These are phyloP conservation scores for Taphrina betulina DNA, from an alignment of 1,139 yeast species.

Conservation along the genomic window DNA sequence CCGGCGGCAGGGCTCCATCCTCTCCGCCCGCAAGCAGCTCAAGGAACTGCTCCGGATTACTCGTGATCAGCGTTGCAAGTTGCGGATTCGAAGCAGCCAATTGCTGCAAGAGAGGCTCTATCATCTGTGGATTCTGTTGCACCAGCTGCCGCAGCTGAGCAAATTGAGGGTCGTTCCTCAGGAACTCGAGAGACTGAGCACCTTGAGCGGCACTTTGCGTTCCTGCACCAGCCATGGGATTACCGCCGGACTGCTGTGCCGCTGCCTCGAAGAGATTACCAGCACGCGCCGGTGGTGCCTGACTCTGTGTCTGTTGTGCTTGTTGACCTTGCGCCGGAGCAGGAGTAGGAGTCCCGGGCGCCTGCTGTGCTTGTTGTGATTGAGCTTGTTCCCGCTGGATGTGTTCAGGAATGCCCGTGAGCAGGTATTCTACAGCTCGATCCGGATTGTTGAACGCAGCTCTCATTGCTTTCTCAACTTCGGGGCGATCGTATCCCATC, in stretches of 20 bases:
- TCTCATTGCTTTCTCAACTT: conserved; percentile 85
- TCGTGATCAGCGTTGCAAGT: conserved; percentile 65
- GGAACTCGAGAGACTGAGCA: conserved; percentile 43
- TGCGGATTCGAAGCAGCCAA: conserved; percentile 83
- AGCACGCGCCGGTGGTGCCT: conserved; percentile 35
- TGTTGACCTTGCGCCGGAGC: conserved; percentile 35
- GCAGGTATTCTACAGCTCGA: conserved; percentile 91
- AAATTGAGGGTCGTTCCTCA: conserved; percentile 50
- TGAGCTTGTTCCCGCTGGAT: conserved; percentile 46
- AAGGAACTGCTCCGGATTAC: conserved; percentile 82
- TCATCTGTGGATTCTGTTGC: conserved; percentile 82
- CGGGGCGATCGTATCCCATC: conserved; percentile 90
- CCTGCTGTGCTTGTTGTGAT: conserved; percentile 40
- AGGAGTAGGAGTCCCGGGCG: conserved; percentile 41
- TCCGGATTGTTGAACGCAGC: conserved; percentile 98
- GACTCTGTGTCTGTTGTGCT: neutral
- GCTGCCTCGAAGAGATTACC: conserved; percentile 68
- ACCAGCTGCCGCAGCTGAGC: conserved; percentile 73
- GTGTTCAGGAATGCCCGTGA: conserved; percentile 78
- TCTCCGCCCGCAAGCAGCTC: conserved; percentile 51
- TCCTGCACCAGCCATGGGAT: conserved; percentile 39
- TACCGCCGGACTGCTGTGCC: conserved; percentile 55
- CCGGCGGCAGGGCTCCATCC: conserved; percentile 45
- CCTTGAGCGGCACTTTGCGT: conserved; percentile 45
- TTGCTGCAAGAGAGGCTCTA: conserved; percentile 80